Percentiles rank a stretch among this genome's conserved stretches.
Conservation (phyloP, 257 asterid genomes). For the Solanum paucissectum region DNA sequence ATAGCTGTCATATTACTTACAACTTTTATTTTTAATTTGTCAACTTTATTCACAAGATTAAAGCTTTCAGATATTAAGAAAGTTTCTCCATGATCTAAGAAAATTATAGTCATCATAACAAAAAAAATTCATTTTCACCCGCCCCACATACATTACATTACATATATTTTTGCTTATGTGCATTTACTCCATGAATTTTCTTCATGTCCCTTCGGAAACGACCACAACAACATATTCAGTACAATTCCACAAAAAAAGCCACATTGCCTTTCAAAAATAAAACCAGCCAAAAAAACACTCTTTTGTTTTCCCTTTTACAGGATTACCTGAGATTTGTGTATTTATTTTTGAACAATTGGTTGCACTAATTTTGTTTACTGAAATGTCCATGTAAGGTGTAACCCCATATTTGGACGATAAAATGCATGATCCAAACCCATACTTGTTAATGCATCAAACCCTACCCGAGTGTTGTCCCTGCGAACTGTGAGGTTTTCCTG, state of each 20-base stretch:
- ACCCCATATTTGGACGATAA: background rate
- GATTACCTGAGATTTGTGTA: no score
- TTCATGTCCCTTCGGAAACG: background rate
- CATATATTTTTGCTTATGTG: no score
- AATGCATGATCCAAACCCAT: background rate
- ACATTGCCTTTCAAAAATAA: background rate
- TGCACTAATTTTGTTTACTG: background rate
- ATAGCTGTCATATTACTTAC: no score
- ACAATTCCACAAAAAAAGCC: no score
- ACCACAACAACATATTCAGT: no score
- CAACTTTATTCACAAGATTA: no score
- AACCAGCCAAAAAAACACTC: background rate
- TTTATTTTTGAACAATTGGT: background rate
- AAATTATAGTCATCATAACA: no score
- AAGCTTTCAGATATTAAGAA: no score
- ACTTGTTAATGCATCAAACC: background rate
- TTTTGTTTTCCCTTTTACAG: background rate
- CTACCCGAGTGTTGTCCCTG: constrained; percentile 36
- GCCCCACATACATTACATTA: no score
- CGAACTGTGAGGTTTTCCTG: constrained; percentile 37
- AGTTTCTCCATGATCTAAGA: no score
- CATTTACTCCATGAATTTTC: background rate
- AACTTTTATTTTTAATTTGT: no score
- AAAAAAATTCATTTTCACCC: no score
- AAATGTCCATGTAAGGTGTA: background rate